Percentiles rank a stretch among this genome's conserved stretches.
These are phyloP conservation scores for Xylaria sp. DNA, from an alignment of 2,329 filamentous ascomycete species.

Conservation along the genomic window DNA sequence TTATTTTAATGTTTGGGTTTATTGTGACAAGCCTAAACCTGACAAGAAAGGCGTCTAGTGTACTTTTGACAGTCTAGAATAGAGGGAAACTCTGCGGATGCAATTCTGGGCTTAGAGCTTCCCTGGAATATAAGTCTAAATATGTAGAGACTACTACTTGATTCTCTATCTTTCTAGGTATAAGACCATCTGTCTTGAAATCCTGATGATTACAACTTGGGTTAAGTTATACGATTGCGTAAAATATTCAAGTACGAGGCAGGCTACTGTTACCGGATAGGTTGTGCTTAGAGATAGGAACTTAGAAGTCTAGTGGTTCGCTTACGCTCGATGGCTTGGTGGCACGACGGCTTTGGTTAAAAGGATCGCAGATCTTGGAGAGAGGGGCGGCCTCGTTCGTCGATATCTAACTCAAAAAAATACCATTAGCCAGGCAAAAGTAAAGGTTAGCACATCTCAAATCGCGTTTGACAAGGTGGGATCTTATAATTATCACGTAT, in stretches of 20 bases:
- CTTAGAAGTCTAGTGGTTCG: slow-evolving; percentile 32
- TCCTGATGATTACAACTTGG: neutral
- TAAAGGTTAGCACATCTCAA: neutral
- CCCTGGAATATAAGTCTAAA: neutral
- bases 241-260: neutral
- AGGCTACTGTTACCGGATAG: neutral
- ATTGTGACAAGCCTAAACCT: neutral
- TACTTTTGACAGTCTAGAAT: neutral
- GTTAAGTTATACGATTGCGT: neutral
- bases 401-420: neutral
- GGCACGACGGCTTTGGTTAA: slow-evolving; percentile 20
- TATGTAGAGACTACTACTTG: neutral
- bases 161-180: neutral
- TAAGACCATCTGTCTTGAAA: neutral
- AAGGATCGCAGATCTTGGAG: slow-evolving; percentile 24
- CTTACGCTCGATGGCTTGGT: slow-evolving; percentile 18
- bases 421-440: neutral
- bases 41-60: too few relatives aligned
- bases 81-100: neutral
- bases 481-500: neutral
- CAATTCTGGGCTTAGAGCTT: neutral
- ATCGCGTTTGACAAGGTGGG: neutral
- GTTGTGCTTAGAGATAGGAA: slow-evolving; percentile 23
- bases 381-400: neutral
- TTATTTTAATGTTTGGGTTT: neutral